Evolutionary conservation across 768 basidiomycete species (phyloP).

Genomic region (Russula olivacea): DNA sequence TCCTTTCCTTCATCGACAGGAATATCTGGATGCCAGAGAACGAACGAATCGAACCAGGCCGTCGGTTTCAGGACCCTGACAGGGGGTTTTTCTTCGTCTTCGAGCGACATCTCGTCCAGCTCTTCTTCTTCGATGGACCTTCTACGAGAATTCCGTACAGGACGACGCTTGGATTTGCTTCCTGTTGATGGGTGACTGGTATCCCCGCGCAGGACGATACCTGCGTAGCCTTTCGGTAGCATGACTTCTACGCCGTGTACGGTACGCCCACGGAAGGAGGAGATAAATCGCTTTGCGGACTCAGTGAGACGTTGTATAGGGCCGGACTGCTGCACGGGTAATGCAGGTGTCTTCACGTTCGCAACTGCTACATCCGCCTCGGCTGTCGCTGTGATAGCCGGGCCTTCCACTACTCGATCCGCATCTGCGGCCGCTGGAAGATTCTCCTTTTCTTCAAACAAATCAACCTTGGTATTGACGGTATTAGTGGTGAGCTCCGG

Average conservation of each 20-base stretch:
- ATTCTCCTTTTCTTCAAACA: neutral
- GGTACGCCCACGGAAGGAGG: constrained; percentile 70
- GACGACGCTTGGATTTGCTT: constrained; percentile 31
- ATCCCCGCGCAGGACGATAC: constrained; percentile 50
- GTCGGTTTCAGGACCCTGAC: constrained; percentile 41
- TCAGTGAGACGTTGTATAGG: constrained; percentile 11
- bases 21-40: constrained; percentile 72
- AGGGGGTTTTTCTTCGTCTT: constrained; percentile 27
- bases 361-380: neutral
- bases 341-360: neutral
- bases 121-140: constrained; percentile 31
- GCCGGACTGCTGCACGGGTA: neutral
- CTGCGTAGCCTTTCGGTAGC: constrained; percentile 62
- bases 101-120: constrained; percentile 25
- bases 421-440: neutral
- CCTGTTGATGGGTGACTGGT: constrained; percentile 20
- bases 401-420: neutral
- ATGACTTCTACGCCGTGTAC: constrained; percentile 60
- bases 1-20: constrained; percentile 63
- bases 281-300: constrained; percentile 40
- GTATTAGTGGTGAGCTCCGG: neutral
- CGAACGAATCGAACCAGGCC: constrained; percentile 57
- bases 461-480: neutral
- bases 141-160: constrained; percentile 27
- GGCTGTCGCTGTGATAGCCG: neutral